Base-by-base conservation (phyloP, 148 eudicot species). In the Chenopodium formosanum region DNA sequence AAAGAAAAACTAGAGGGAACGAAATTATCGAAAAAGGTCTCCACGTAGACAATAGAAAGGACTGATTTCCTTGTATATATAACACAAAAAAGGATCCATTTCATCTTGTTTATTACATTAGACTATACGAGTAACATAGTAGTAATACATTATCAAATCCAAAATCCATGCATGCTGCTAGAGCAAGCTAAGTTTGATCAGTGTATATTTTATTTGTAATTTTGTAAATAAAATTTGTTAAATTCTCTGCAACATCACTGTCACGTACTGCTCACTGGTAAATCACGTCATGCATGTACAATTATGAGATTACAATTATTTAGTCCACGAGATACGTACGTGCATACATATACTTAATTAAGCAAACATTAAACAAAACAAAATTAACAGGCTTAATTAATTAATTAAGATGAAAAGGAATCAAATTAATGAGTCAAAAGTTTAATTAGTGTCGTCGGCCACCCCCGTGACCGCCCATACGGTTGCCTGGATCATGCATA, bases 401-500 rank as follows among this genome's bases (percentile, higher is more conserved):
- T 4, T 40, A 40, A 40, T 40, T 40, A 40, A 69, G 44, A 31
- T 69, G 46, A 32, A 34, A 67, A 32, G 72, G 50, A 70, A 70
- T 70, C 74, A 37, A 34, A 31, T 69, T 56, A 56, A 32, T 69
- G 19, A 8, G 40, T 70, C 23, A 70, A 20, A 40, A 46, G 27
- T 75, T 81, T 70, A 40, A 40, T 40, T 40, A 70, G 0, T 60
- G 58, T 48, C 77, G 70, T 19, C 58, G 29, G 27, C 69, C 75
- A 16, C 81, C 50, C 2, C 79, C 67, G 32, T 60, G 50, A 17
- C 50, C 47, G 7, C 85, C 78, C 32, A 68, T 10, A 16, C 71
- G 23, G 22, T 77, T 72, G 48, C 81, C 78, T 0, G 82, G 84
- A 80, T 82, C 77, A 7, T 85, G 87, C 25, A 84, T 84, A 23